A percentile compares a stretch with the other conserved stretches of the same genome.
phyloP scores from a whole-genome alignment of 371 early-diverging fungal species.

The Funneliformis caledonium region DNA sequence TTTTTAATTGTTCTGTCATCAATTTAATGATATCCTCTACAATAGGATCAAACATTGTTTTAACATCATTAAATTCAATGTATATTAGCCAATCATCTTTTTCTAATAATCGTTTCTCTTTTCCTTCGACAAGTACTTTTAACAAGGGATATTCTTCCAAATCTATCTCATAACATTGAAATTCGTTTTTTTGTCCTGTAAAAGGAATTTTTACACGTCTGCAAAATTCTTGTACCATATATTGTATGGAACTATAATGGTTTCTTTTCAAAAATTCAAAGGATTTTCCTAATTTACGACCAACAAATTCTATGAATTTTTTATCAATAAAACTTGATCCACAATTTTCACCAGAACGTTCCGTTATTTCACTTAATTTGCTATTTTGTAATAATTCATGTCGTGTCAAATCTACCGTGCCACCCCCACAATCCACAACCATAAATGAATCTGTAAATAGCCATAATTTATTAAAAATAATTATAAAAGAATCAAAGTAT shows the following conservation, averaged over 20 bases:
- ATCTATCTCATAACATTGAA: conserved; percentile 20
- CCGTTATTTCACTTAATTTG: conserved; percentile 9
- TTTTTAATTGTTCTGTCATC: conserved; percentile 34
- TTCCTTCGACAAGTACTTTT: conserved; percentile 18
- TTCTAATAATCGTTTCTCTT: background rate
- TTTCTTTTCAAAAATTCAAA: conserved; percentile 19
- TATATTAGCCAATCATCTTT: conserved; percentile 29
- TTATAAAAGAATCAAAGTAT: background rate
- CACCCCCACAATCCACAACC: conserved; percentile 56
- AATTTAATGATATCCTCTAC: conserved; percentile 45
- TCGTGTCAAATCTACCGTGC: conserved; percentile 24
- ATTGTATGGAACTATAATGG: conserved; percentile 19
- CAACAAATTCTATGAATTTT: conserved; percentile 15
- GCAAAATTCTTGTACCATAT: conserved; percentile 22
- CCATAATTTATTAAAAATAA: background rate
- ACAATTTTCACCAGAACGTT: conserved; percentile 14
- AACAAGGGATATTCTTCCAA: conserved; percentile 9
- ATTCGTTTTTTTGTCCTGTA: background rate
- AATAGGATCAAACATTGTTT: conserved; percentile 47
- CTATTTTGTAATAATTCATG: background rate
- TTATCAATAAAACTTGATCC: conserved; percentile 35
- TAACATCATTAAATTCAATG: conserved; percentile 19
- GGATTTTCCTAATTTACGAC: background rate
- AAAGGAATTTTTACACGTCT: conserved; percentile 7
- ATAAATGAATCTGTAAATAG: conserved; percentile 47